phyloP scores from a whole-genome alignment of 2,329 filamentous ascomycete genomes.

The Alternaria postmessia region DNA sequence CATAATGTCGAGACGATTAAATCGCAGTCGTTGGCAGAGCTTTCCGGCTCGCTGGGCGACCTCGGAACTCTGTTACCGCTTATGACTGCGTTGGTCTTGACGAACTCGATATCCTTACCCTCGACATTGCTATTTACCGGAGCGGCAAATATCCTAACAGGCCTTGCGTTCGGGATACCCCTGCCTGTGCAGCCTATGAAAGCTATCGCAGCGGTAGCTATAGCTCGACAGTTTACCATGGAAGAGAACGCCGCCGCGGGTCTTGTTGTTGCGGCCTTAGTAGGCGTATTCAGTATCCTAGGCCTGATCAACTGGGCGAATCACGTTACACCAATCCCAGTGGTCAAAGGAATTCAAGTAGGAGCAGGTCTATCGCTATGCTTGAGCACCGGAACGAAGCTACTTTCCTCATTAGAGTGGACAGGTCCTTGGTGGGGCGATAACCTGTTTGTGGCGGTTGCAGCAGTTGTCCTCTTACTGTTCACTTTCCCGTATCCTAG shows the following conservation, averaged over 20 bases:
- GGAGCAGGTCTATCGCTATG: slow-evolving; percentile 87
- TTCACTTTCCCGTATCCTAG: slow-evolving; percentile 69
- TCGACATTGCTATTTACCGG: slow-evolving; percentile 90
- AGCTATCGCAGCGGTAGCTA: slow-evolving; percentile 91
- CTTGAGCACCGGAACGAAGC: slow-evolving; percentile 73
- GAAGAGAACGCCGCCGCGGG: slow-evolving; percentile 83
- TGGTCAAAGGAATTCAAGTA: slow-evolving; percentile 94
- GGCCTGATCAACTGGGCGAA: slow-evolving; percentile 80
- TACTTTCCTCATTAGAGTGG: slow-evolving; percentile 76
- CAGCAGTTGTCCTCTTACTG: slow-evolving; percentile 75
- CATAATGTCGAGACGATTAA: slow-evolving; percentile 67
- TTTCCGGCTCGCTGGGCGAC: slow-evolving; percentile 89
- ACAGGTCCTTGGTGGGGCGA: slow-evolving; percentile 71
- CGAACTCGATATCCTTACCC: slow-evolving; percentile 79
- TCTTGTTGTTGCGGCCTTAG: slow-evolving; percentile 75
- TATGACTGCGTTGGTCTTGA: slow-evolving; percentile 83
- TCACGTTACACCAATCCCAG: slow-evolving; percentile 78
- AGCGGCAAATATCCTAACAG: slow-evolving; percentile 84
- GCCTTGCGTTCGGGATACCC: slow-evolving; percentile 83
- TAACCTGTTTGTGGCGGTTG: slow-evolving; percentile 79
- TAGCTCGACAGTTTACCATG: slow-evolving; percentile 71
- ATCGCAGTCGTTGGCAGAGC: slow-evolving; percentile 70
- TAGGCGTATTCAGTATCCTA: slow-evolving; percentile 79
- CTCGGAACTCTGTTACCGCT: slow-evolving; percentile 89
- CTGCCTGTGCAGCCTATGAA: slow-evolving; percentile 90